phyloP scores from a whole-genome alignment of 208 protist genomes.

The Wallacemonas sp. region DNA sequence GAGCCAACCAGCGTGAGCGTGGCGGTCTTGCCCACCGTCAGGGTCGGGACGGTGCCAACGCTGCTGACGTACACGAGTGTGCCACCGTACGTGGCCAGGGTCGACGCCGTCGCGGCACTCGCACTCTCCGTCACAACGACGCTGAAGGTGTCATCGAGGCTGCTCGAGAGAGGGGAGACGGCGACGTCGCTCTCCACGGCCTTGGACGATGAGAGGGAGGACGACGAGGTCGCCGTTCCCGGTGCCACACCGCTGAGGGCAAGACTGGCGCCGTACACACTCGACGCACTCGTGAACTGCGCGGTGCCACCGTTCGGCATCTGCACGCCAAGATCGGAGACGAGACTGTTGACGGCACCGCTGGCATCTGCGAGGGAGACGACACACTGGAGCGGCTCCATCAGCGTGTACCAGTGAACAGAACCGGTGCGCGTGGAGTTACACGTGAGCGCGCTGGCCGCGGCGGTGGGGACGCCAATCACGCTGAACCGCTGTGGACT shows the following conservation, averaged over 20 bases:
- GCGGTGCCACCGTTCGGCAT: constrained; percentile 60
- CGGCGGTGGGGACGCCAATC: constrained; percentile 57
- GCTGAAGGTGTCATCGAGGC: constrained; percentile 33
- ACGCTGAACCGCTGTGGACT: constrained; percentile 67
- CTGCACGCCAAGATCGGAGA: constrained; percentile 50
- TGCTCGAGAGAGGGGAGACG: constrained; percentile 18
- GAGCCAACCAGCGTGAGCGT: constrained; percentile 36
- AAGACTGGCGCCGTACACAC: constrained; percentile 26
- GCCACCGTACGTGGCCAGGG: constrained; percentile 32
- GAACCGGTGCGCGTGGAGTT: constrained; percentile 44
- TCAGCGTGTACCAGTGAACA: constrained; percentile 50
- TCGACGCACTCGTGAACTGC: constrained; percentile 8
- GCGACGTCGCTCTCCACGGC: constrained; percentile 4
- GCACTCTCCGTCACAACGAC: constrained; percentile 34
- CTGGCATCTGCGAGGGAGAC: constrained; percentile 38
- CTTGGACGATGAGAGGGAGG: background rate
- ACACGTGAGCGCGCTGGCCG: constrained; percentile 43
- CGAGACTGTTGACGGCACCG: constrained; percentile 61
- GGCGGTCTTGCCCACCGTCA: constrained; percentile 16
- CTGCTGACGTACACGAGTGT: constrained; percentile 52
- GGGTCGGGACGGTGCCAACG: constrained; percentile 24
- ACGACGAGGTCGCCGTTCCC: constrained; percentile 9
- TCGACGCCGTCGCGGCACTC: constrained; percentile 13
- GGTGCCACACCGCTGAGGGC: constrained; percentile 34
- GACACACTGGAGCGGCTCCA: constrained; percentile 49